Evolutionary conservation across 2,329 filamentous ascomycete species (phyloP).

Genomic region (Alternaria gansuensis): DNA sequence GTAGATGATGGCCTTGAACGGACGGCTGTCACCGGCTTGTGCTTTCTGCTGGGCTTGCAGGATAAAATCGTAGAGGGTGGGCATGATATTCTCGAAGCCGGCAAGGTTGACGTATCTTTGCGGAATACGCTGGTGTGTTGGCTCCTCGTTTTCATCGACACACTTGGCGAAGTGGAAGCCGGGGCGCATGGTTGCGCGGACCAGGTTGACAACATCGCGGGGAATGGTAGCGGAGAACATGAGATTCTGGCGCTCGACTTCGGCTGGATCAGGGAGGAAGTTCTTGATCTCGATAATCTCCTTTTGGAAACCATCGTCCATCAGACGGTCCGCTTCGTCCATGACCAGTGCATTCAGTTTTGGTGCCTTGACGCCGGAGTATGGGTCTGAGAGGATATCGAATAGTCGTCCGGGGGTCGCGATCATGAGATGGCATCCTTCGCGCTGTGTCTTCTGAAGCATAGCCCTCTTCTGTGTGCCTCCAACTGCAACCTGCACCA

Average conservation of each 20-base stretch:
- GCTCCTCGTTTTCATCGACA: conserved; percentile 80
- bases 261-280: conserved; percentile 67
- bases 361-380: conserved; percentile 70
- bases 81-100: conserved; percentile 78
- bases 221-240: conserved; percentile 96
- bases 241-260: conserved; percentile 83
- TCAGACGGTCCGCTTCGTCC: conserved; percentile 73
- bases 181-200: conserved; percentile 78
- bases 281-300: conserved; percentile 60
- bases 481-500: conserved; percentile 83
- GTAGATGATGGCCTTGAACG: conserved; percentile 98
- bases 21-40: conserved; percentile 57
- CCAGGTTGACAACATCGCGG: conserved; percentile 79
- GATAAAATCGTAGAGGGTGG: conserved; percentile 79
- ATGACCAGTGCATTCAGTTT: conserved; percentile 68
- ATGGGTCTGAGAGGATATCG: conserved; percentile 77
- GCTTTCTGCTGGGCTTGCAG: conserved; percentile 65
- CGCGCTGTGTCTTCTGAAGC: conserved; percentile 70
- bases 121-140: conserved; percentile 84
- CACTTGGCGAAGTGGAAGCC: conserved; percentile 91
- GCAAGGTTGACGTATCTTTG: conserved; percentile 75
- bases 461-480: conserved; percentile 80
- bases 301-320: conserved; percentile 65
- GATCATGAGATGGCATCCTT: conserved; percentile 89
- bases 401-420: conserved; percentile 88